Percentiles rank a stretch among this genome's conserved stretches.
These are phyloP conservation scores for Diaporthe sp. DNA, from an alignment of 2,329 filamentous ascomycete species.

Conservation along the genomic window DNA sequence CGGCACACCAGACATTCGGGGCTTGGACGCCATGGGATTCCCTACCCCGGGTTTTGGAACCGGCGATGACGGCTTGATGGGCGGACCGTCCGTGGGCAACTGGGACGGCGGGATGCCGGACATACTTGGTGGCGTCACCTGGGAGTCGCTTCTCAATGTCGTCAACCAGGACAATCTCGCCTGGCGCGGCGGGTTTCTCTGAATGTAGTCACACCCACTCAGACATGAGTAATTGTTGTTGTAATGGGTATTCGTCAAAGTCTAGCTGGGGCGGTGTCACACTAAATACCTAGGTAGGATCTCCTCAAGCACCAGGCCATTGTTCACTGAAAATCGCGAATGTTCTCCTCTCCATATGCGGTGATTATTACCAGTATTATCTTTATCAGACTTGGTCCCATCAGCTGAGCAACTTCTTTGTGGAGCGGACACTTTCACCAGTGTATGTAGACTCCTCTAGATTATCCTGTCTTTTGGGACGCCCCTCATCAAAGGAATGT, in stretches of 20 bases:
- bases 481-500: not conserved
- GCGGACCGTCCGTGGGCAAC: not conserved
- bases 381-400: not conserved
- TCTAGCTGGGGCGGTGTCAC: not conserved
- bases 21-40: not conserved
- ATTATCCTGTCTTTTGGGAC: not conserved
- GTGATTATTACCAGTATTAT: not conserved
- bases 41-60: not conserved
- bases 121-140: not conserved
- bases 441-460: not conserved
- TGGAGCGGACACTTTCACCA: not conserved
- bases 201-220: not conserved
- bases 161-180: slow-evolving; percentile 1
- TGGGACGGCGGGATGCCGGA: not conserved
- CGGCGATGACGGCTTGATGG: not conserved
- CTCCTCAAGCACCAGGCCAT: not conserved
- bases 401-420: not conserved
- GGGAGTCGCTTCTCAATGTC: not conserved
- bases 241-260: not conserved
- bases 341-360: not conserved
- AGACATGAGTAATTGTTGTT: not conserved
- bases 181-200: not conserved
- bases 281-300: not conserved
- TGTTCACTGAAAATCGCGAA: not conserved
- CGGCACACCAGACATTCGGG: not conserved